Conservation (phyloP, 2,329 filamentous ascomycete species). For the Chaetoscypha palmicola region DNA sequence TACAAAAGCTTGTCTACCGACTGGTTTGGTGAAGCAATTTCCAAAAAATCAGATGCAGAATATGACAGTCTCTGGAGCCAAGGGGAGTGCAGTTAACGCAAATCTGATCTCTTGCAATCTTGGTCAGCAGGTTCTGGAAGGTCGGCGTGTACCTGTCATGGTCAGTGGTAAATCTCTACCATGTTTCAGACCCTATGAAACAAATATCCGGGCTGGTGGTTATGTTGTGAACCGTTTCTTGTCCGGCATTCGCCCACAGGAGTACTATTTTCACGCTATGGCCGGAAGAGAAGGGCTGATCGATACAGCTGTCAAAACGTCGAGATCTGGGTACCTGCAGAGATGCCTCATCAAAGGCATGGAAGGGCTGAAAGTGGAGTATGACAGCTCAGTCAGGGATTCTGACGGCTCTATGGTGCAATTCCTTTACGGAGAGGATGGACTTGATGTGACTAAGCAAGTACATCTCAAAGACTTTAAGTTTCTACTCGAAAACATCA, state of each 20-base stretch:
- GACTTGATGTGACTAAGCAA: constrained; percentile 87
- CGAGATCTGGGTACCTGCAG: constrained; percentile 91
- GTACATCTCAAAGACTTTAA: constrained; percentile 86
- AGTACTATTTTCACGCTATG: constrained; percentile 99
- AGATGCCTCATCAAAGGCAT: constrained; percentile 97
- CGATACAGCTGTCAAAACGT: constrained; percentile 97
- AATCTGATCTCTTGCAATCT: constrained; percentile 97
- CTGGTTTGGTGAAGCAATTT: constrained; percentile 81
- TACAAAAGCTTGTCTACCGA: constrained; percentile 71
- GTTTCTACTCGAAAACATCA: constrained; percentile 81
- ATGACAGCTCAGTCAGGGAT: constrained; percentile 90
- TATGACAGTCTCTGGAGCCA: constrained; percentile 96
- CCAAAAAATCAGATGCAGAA: constrained; percentile 98
- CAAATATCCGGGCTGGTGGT: constrained; percentile 79
- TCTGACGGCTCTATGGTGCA: constrained; percentile 90
- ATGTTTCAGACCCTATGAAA: constrained; percentile 89
- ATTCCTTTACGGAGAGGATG: constrained; percentile 95
- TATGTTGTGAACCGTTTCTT: constrained; percentile 96
- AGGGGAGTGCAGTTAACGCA: constrained; percentile 87
- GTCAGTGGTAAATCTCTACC: constrained; percentile 94
- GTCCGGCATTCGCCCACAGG: constrained; percentile 92
- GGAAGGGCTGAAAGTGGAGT: constrained; percentile 87
- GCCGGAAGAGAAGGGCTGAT: constrained; percentile 96
- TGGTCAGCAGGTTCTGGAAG: constrained; percentile 93
- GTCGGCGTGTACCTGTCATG: constrained; percentile 91